Conservation (phyloP, 805 yeast genomes). For the Sporopachydermia lactativora region DNA sequence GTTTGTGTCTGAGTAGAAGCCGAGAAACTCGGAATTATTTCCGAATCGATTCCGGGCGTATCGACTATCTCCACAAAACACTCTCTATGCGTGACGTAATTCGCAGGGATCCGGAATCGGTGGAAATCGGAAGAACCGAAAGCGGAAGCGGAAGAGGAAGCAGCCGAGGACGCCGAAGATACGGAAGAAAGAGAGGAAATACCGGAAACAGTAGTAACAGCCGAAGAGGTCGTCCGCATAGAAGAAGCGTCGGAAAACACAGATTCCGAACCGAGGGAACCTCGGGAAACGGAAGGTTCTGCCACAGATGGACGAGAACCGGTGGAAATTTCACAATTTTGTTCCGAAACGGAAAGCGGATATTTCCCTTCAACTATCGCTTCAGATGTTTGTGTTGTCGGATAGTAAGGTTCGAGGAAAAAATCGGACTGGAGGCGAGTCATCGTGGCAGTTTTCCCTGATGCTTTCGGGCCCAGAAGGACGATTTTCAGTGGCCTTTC, state of each 20-base stretch:
- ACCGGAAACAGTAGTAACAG: background rate
- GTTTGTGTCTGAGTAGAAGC: too few relatives aligned
- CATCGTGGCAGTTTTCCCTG: background rate
- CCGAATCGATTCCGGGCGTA: background rate
- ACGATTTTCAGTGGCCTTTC: constrained; percentile 1
- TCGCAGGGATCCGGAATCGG: background rate
- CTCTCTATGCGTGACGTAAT: background rate
- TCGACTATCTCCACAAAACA: background rate
- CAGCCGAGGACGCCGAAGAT: background rate
- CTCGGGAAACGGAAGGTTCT: background rate
- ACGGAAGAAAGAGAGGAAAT: background rate
- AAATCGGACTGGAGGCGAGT: background rate
- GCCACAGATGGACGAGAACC: background rate
- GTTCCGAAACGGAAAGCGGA: background rate
- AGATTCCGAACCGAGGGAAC: background rate
- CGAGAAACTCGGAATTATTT: background rate
- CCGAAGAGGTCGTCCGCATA: background rate
- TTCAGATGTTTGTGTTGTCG: background rate
- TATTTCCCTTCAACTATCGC: background rate
- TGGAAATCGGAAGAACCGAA: background rate
- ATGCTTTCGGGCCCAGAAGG: background rate
- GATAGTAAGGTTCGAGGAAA: background rate
- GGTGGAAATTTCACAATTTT: too few relatives aligned
- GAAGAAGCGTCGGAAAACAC: background rate
- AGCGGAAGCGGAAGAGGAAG: background rate